Percentiles rank a stretch among this genome's conserved stretches.
Conservation (phyloP, 2,329 filamentous ascomycete genomes). For the Gremmenia infestans region DNA sequence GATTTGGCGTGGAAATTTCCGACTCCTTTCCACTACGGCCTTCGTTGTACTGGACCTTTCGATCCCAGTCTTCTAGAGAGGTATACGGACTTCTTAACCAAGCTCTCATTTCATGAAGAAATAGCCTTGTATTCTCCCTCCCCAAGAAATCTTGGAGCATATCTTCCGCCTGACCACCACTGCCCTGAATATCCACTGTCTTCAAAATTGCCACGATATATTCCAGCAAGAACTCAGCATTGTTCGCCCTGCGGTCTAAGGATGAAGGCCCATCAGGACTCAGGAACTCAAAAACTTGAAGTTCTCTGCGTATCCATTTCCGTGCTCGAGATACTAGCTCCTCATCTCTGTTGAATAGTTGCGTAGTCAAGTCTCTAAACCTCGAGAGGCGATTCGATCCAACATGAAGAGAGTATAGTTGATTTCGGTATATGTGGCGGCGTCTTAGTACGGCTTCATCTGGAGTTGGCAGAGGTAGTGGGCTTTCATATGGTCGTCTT, state of each 20-base stretch:
- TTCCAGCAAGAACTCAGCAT: conserved; percentile 79
- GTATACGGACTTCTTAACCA: conserved; percentile 79
- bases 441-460: conserved; percentile 45
- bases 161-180: conserved; percentile 72
- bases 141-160: conserved; percentile 77
- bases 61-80: conserved; percentile 72
- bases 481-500: conserved; percentile 12
- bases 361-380: conserved; percentile 68
- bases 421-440: conserved; percentile 65
- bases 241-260: conserved; percentile 49
- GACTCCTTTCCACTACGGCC: neutral
- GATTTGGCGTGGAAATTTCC: neutral
- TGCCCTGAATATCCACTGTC: conserved; percentile 75
- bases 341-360: conserved; percentile 56
- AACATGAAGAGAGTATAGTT: conserved; percentile 74
- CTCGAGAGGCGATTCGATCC: conserved; percentile 74
- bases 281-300: conserved; percentile 77
- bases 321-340: conserved; percentile 71
- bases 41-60: conserved; percentile 29
- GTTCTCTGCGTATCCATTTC: conserved; percentile 76
- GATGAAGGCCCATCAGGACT: conserved; percentile 28
- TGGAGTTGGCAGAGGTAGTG: conserved; percentile 9
- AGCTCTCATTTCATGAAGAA: conserved; percentile 78
- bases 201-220: conserved; percentile 82
- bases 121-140: conserved; percentile 63